Base-by-base conservation (phyloP, 257 asterid species). In the Lithospermum erythrorhizon region DNA sequence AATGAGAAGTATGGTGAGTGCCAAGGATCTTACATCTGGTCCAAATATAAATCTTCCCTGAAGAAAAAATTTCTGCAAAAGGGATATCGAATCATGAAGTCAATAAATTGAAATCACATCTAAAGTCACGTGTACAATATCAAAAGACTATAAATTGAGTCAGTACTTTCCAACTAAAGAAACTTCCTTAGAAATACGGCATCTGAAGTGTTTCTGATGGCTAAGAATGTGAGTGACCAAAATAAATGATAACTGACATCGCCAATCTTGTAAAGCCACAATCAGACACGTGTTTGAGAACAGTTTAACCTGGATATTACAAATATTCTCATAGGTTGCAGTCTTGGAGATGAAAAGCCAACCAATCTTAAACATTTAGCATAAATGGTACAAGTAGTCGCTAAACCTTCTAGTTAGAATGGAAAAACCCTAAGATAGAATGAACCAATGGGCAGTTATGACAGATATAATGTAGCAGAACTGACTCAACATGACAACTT, bases 31-130 rank as follows among this genome's bases (percentile, higher is more conserved):
- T 61, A 83, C 96, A 67, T 90, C 98, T 14, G 96, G 96, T 63
- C 98, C 98, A 73, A 90, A 90, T 57, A 90, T 66, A 77, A 90
- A 85, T 74, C 98, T 87, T 72, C 96, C 96, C 65, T 78, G 87
- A 63, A 87, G 89, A 57, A 80, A 78, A 74, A 85, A 90, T 72
- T 74, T 87, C 96, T 90, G 96, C 79, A 73, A 54, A 35, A 56
- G 59, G 49, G 73, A 62, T 73, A 61, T 11, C 10, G 25, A 55
- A 68, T 35, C 21, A 45, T 27, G 67, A 57, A 56, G 60, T 67
- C 59, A 76, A 65, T 29, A 61, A 21, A n/a, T n/a, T 57, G 56
- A 62, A 54, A 65, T 41, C 3, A 18, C 49, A 41, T 11, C 18
- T 41, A 32, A 32, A 3, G 6, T 32, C 7, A 9, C 1, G 41